Base-by-base conservation (phyloP, 2,329 filamentous ascomycete species). In the Akanthomyces dipterigenus region DNA sequence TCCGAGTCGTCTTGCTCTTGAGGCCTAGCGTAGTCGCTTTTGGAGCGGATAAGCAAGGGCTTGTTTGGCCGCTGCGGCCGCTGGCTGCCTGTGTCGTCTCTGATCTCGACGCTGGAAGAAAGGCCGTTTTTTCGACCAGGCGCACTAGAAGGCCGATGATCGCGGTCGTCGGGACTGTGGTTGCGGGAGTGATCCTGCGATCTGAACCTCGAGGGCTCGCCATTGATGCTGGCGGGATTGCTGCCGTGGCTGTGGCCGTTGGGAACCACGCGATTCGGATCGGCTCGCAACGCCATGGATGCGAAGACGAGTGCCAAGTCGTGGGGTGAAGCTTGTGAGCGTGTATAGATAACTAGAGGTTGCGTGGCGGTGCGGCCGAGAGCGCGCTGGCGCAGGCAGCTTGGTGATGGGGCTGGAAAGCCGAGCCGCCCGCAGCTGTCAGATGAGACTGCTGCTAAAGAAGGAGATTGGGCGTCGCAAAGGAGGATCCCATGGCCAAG, bases 41-140 rank as follows among this genome's bases (percentile, higher is more conserved):
- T 83, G 62, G 83, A 84, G 58, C 83, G 78, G 56, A 80, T 68
- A 20, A 86, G 74, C n/a, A 75, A 74, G 28, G 82, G 81, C 67
- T 84, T 84, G 5, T 69, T 64, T 18, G 77, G 74, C 43, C 77
- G 75, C 58, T 69, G 70, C 34, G 73, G 67, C 63, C 71, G 73
- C 51, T 75, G 72, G 14, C 72, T 70, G 31, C 73, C 70, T 22
- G 72, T 66, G 61, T 76, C 70, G 31, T 75, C 72, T 61, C 64
- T 67, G 7, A 66, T 63, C 22, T 69, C 69, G 22, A 12, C 58
- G 49, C 66, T 59, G 40, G 63, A 51, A 45, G 67, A 60, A 16
- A 66, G 55, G 62, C 71, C 72, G 65, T 75, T 74, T 49, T 78
- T 77, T 60, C 75, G 75, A 20, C 75, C 77, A 0, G 79, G 78